Evolutionary conservation across 108 stramenopile species (phyloP), one percentile per base, ranked within the genome.

Genomic region (Cyclostephanos tholiformis): DNA sequence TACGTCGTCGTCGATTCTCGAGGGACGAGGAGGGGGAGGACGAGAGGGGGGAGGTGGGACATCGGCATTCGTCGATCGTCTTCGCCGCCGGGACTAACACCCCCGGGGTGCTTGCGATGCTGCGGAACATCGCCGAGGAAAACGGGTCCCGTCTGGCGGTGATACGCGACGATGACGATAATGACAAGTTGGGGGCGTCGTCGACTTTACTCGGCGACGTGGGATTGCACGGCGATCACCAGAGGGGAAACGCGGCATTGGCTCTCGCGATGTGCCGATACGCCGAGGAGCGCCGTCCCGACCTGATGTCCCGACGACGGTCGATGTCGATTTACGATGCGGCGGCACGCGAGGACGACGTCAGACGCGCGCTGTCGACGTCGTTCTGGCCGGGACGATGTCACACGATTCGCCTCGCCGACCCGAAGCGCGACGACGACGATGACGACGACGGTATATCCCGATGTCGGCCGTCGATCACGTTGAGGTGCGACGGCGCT

Each of bases 361-460:
- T 79, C 39, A 50, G 74, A 14, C 35, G 77, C 14, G 93, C 87
- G 11, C 72, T 94, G 46, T 51, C 60, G 11, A 55, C 67, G 11
- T 84, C 87, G 25, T 67, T 56, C n/a, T 94, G 93, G 93, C 91
- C 91, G 11, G 93, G 88, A 41, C 76, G 93, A 12, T 92, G 89
- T 74, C 93, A 94, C 73, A 85, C 72, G 5, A 59, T 84, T 32
- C 49, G 43, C 35, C 38, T 63, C 29, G 75, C 65, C 59, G 55
- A 11, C 64, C 36, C n/a, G 2, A 35, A 48, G 41, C 13, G 50
- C 27, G 5, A 53, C 64, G 44, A 50, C 61, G 51, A 22, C 29
- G 65, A 71, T 6, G 29, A 71, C 14, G 61, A 48, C 63, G 44
- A 25, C 22, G 26, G 4, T 4, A 4, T 4, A 32, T 19, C 35